These are phyloP conservation scores for Ophiobolus disseminans DNA, from an alignment of 2,329 filamentous ascomycete genomes.

Conservation along the genomic window DNA sequence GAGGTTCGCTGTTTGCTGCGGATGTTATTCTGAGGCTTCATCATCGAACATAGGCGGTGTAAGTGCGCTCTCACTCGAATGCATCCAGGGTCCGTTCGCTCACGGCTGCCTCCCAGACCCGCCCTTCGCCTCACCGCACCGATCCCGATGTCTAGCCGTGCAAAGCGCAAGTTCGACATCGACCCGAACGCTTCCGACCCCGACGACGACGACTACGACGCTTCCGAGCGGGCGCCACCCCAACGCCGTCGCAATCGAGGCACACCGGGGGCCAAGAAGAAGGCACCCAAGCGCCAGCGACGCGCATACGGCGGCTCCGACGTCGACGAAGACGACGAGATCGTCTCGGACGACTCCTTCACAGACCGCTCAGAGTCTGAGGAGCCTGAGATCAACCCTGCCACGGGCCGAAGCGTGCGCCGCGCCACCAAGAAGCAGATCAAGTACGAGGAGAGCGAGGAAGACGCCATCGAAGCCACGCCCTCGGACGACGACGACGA, in stretches of 20 bases:
- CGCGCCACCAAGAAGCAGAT: slow-evolving; percentile 62
- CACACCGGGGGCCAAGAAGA: slow-evolving; percentile 38
- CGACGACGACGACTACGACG: slow-evolving; percentile 49
- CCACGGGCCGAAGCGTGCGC: slow-evolving; percentile 63
- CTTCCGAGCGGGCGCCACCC: slow-evolving; percentile 34
- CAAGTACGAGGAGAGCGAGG: slow-evolving; percentile 64
- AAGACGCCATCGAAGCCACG: slow-evolving; percentile 53
- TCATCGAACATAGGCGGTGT: slow-evolving; percentile 30
- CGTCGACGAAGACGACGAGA: slow-evolving; percentile 57
- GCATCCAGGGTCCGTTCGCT: slow-evolving; percentile 21
- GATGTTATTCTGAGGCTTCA: slow-evolving; percentile 29
- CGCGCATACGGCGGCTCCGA: slow-evolving; percentile 45
- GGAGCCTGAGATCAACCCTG: slow-evolving; percentile 62
- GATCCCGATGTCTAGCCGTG: slow-evolving; percentile 46
- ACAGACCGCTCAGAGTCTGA: slow-evolving; percentile 50
- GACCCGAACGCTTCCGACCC: slow-evolving; percentile 50
- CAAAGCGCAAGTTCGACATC: slow-evolving; percentile 51
- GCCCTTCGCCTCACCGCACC: slow-evolving; percentile 31
- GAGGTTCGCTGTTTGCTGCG: slow-evolving; percentile 24
- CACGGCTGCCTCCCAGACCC: slow-evolving; percentile 25
- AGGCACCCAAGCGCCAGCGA: slow-evolving; percentile 42
- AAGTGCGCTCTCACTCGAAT: slow-evolving; percentile 24
- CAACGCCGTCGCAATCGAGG: slow-evolving; percentile 39
- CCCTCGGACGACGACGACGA: slow-evolving; percentile 43
- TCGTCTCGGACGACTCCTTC: slow-evolving; percentile 55